Evolutionary conservation across 75 land plant genomes (phyloP).

Genomic region (Selaginella moellendorffii): DNA sequence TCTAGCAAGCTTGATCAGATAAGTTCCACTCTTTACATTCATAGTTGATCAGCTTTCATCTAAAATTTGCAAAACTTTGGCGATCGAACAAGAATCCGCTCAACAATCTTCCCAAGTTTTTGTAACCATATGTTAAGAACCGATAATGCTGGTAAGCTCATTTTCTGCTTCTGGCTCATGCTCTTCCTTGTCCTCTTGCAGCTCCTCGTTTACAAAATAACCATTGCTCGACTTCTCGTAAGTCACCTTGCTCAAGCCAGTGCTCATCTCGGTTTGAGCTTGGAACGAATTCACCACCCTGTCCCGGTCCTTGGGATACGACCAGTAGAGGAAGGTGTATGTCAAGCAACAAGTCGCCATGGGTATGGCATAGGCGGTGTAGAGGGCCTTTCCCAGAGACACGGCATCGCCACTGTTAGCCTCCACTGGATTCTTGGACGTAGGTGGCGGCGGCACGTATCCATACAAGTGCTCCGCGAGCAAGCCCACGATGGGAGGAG

Average conservation of each 20-base stretch:
- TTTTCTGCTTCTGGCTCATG: too few relatives aligned
- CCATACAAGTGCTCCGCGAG: slow-evolving; percentile 22
- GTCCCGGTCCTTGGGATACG: slow-evolving; percentile 24
- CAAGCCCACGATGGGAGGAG: slow-evolving; percentile 22
- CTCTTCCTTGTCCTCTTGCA: too few relatives aligned
- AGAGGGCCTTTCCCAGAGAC: slow-evolving; percentile 20
- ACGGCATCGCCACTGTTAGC: slow-evolving; percentile 13
- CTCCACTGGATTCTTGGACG: neutral
- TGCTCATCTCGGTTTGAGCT: neutral
- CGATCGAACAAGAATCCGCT: too few relatives aligned
- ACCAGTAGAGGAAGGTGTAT: slow-evolving; percentile 14
- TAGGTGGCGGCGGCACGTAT: neutral
- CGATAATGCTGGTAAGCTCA: too few relatives aligned
- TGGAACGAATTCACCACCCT: neutral
- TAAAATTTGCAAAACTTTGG: too few relatives aligned
- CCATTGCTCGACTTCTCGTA: neutral
- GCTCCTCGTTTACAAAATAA: neutral
- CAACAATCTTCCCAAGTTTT: too few relatives aligned
- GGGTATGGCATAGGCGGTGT: slow-evolving; percentile 11
- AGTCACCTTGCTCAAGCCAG: neutral
- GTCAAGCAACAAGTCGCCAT: slow-evolving; percentile 14
- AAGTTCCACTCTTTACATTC: too few relatives aligned
- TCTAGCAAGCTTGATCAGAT: slow-evolving; percentile 10
- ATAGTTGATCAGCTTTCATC: too few relatives aligned
- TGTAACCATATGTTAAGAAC: too few relatives aligned